Evolutionary conservation across 2,329 filamentous ascomycete species (phyloP).

Genomic region (Fusarium mexicanum): DNA sequence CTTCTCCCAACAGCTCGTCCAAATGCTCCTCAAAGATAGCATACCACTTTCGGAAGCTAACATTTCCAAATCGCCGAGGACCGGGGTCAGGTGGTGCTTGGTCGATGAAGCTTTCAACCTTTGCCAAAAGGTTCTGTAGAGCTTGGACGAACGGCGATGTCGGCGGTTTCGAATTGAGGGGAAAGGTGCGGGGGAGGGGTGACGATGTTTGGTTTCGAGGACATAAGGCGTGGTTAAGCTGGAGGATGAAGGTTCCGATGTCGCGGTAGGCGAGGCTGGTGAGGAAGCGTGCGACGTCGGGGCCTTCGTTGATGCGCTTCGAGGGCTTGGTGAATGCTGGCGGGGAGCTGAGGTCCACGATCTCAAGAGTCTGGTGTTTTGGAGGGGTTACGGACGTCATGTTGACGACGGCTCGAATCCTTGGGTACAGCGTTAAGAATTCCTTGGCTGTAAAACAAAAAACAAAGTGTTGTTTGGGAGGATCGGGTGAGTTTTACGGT

Average conservation of each 20-base stretch:
- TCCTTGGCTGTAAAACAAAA: background rate
- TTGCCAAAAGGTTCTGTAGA: constrained; percentile 73
- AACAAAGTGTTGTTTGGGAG: background rate
- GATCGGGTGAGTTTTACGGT: background rate
- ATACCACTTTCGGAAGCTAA: constrained; percentile 89
- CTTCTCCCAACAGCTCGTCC: constrained; percentile 48
- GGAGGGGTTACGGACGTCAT: constrained; percentile 38
- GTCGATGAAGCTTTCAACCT: constrained; percentile 73
- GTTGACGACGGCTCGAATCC: background rate
- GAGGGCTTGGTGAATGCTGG: constrained; percentile 70
- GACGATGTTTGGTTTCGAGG: constrained; percentile 65
- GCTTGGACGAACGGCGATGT: constrained; percentile 65
- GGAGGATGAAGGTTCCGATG: constrained; percentile 86
- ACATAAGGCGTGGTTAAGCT: constrained; percentile 88
- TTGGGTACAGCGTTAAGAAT: too few species aligned
- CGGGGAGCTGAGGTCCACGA: constrained; percentile 59
- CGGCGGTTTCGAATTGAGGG: constrained; percentile 53
- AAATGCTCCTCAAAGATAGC: constrained; percentile 70
- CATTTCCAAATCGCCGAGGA: constrained; percentile 90
- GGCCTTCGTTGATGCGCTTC: constrained; percentile 86
- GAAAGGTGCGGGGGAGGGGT: constrained; percentile 52
- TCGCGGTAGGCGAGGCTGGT: constrained; percentile 85
- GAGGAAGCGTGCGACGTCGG: constrained; percentile 84
- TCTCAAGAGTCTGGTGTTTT: constrained; percentile 50
- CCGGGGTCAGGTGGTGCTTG: constrained; percentile 86